Conservation (phyloP, 192 early-diverging fungal species). For the Coemansia sp. region DNA sequence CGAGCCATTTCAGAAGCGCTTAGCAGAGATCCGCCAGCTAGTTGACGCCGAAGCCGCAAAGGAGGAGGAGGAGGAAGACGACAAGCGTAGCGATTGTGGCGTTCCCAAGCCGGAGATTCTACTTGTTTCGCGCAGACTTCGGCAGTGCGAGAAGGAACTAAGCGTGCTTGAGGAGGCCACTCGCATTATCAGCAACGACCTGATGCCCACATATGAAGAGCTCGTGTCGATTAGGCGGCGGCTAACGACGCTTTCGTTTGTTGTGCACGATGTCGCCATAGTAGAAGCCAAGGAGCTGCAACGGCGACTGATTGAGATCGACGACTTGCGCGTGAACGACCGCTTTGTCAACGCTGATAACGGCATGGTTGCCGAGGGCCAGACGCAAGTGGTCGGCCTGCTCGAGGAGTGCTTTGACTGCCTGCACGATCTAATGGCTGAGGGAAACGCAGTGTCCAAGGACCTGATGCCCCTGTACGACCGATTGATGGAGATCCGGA, state of each 20-base stretch:
- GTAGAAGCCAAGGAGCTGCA: conserved; percentile 61
- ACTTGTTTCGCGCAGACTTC: conserved; percentile 47
- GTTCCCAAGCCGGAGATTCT: conserved; percentile 31
- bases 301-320: conserved; percentile 77
- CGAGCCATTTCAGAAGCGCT: conserved; percentile 62
- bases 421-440: conserved; percentile 78
- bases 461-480: conserved; percentile 64
- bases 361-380: conserved; percentile 77
- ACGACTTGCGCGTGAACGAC: conserved; percentile 77
- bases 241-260: conserved; percentile 52
- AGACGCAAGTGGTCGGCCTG: conserved; percentile 80
- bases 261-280: conserved; percentile 26
- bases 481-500: conserved; percentile 71
- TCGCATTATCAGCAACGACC: conserved; percentile 66
- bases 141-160: conserved; percentile 56
- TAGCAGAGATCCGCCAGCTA: conserved; percentile 63
- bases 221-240: conserved; percentile 72
- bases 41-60: conserved; percentile 52
- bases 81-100: background rate
- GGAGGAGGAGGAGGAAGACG: conserved; percentile 20
- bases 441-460: conserved; percentile 65
- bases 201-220: conserved; percentile 73
- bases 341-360: conserved; percentile 69
- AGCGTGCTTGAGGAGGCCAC: conserved; percentile 59
- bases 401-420: conserved; percentile 83